Evolutionary conservation across 768 basidiomycete species (phyloP).

Genomic region (Auriculariales sp.): DNA sequence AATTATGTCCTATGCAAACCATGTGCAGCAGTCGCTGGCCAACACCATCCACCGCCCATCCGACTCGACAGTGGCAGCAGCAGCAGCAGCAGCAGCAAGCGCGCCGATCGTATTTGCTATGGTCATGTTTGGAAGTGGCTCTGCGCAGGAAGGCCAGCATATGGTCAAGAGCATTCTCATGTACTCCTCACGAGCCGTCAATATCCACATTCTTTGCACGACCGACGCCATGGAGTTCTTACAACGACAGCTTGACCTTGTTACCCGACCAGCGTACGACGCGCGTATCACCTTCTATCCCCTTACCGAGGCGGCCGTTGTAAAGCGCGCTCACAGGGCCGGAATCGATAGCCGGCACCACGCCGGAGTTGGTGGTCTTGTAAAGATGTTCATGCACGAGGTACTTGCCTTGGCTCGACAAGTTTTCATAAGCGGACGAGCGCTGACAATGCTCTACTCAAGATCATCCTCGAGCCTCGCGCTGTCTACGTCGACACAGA

Average conservation of each 20-base stretch:
- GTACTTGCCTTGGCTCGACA: no score
- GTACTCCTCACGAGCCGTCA: conserved; percentile 8
- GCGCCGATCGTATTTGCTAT: not conserved
- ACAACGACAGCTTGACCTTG: conserved; percentile 5
- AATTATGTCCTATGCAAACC: no score
- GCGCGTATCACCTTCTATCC: conserved; percentile 7
- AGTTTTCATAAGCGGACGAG: not conserved
- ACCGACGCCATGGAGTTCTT: not conserved
- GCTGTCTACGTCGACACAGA: conserved; percentile 10
- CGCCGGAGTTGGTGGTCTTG: conserved; percentile 5
- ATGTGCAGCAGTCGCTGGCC: no score
- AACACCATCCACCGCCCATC: no score
- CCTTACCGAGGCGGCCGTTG: conserved; percentile 3
- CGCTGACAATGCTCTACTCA: not conserved
- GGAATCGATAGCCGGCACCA: conserved; percentile 6
- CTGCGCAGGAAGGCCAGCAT: not conserved
- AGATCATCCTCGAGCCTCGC: conserved; percentile 4
- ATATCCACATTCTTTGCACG: conserved; percentile 10
- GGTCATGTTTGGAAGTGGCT: not conserved
- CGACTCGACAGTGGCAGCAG: no score
- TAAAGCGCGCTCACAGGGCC: conserved; percentile 7
- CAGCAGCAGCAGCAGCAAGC: no score
- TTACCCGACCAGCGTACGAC: conserved; percentile 5
- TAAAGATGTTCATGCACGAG: conserved; percentile 9
- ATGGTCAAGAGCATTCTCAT: conserved; percentile 8